Conservation (phyloP, 352 stramenopile genomes). For the Thalassiosira livingstoniorum region DNA sequence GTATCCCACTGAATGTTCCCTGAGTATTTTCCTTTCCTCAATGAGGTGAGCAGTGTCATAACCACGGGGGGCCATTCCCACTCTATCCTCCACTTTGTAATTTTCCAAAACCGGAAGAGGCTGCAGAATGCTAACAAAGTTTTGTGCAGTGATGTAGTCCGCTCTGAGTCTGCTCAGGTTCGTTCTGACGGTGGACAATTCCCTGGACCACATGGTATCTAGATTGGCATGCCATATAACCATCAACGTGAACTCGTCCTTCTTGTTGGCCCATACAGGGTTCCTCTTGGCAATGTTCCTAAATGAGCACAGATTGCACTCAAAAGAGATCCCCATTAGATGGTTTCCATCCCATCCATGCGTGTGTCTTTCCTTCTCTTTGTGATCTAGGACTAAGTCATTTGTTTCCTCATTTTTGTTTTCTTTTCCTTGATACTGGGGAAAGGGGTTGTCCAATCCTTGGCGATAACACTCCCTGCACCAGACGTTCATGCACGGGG, state of each 20-base stretch:
- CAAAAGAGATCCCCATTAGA: conserved; percentile 44
- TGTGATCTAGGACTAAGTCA: conserved; percentile 2
- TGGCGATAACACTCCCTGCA: conserved; percentile 39
- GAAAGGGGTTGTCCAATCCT: conserved; percentile 28
- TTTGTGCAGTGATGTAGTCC: neutral
- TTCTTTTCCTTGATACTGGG: neutral
- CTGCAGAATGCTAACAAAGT: neutral
- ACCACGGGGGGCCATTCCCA: conserved; percentile 17
- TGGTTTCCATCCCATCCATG: conserved; percentile 42
- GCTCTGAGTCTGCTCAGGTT: conserved; percentile 17
- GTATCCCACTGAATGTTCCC: conserved; percentile 28
- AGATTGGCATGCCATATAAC: conserved; percentile 40
- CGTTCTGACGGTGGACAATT: conserved; percentile 38
- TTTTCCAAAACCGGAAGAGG: conserved; percentile 3
- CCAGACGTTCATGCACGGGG: conserved; percentile 48
- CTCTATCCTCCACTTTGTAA: conserved; percentile 14
- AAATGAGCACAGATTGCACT: conserved; percentile 59
- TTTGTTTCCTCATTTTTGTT: conserved; percentile 9
- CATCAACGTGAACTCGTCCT: conserved; percentile 28
- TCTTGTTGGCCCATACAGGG: neutral
- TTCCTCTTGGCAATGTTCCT: conserved; percentile 25
- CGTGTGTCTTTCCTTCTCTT: conserved; percentile 7
- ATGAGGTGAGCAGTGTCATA: conserved; percentile 9
- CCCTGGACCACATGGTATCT: conserved; percentile 58
- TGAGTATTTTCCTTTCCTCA: conserved; percentile 15